Percentiles rank a stretch among this genome's conserved stretches.
Evolutionary conservation across 1,284 basidiomycete species (phyloP).

Genomic region (Xanthoconium separans): DNA sequence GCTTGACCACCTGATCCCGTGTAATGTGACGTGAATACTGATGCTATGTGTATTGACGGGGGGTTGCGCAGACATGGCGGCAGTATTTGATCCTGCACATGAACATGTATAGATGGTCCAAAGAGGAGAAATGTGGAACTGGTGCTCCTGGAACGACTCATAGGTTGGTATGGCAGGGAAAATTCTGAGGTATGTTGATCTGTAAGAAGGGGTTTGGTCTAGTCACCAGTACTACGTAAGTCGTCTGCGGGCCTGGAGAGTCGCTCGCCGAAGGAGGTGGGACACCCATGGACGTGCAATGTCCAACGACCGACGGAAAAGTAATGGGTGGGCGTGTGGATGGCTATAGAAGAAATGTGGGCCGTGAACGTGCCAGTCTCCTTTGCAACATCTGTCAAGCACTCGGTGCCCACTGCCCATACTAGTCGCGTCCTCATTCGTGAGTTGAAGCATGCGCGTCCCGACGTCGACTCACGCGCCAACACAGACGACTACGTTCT

Average conservation of each 20-base stretch:
- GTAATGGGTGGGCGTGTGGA: slow-evolving; percentile 19
- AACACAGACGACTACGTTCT: slow-evolving; percentile 26
- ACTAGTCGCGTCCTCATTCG: slow-evolving; percentile 33
- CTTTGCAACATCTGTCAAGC: slow-evolving; percentile 35
- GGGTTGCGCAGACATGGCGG: neutral
- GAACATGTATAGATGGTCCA: slow-evolving; percentile 53
- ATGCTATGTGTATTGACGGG: slow-evolving; percentile 26
- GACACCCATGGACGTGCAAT: slow-evolving; percentile 16
- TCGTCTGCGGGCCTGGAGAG: slow-evolving; percentile 50
- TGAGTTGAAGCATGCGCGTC: slow-evolving; percentile 7
- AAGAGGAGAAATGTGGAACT: slow-evolving; percentile 71
- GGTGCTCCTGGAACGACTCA: slow-evolving; percentile 43
- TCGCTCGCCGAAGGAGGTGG: slow-evolving; percentile 36
- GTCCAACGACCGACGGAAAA: slow-evolving; percentile 34
- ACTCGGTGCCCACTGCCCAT: too few relatives aligned
- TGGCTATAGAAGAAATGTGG: slow-evolving; percentile 48
- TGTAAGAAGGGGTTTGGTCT: slow-evolving; percentile 24
- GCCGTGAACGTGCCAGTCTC: slow-evolving; percentile 65
- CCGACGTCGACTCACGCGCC: neutral
- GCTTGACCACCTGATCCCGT: slow-evolving; percentile 34
- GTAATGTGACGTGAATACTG: slow-evolving; percentile 56
- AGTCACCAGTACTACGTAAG: slow-evolving; percentile 38
- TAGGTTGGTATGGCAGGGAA: slow-evolving; percentile 29
- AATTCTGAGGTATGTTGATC: slow-evolving; percentile 17
- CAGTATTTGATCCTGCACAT: slow-evolving; percentile 23